Evolutionary conservation across 345 rosid species (phyloP), one percentile per base, ranked within the genome.

Genomic region (Eutrema yunnanense): DNA sequence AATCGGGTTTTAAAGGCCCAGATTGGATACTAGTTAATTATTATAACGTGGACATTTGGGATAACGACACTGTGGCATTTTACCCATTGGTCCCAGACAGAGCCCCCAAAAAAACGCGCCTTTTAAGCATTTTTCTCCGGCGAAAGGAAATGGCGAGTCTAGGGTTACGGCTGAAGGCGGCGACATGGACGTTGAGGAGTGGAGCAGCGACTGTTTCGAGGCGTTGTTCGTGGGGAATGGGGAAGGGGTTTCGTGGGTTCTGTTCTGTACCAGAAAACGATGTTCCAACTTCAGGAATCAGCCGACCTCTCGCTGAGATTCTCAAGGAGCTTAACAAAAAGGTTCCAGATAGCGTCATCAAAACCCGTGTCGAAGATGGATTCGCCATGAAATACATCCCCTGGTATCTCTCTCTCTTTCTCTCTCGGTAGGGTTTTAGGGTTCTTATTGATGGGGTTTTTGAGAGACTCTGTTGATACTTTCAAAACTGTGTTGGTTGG

Each of bases 321-420:
- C 95, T 90, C 58, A 87, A 82, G 55, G 89, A 88, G 63, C 90
- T 90, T 62, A 87, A 88, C 86, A 88, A 87, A 81, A 87, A 82
- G 67, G 89, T 90, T 74, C 92, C 92, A 6, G 89, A 84, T 72
- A 77, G 87, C 34, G 85, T 89, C 52, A 36, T 88, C 63, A 71
- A 72, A 65, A 79, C 76, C 32, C 88, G 92, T 19, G 50, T 69
- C 9, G 88, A 88, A 67, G 90, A 88, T 78, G 92, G 87, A 49
- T 82, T 78, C 73, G 40, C 84, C 62, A 62, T 78, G 75, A 91
- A 82, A 83, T 91, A 91, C 80, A 79, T 91, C n/a, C 92, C 96
- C 1, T 91, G 97, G 97, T 87, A 69, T 10, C 2, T 40, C 57
- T 68, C 38, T 47, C 54, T 62, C 53, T 59, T 55, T 46, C 6